Base-by-base conservation (phyloP, 2,329 filamentous ascomycete genomes). In the Fusarium redolens region DNA sequence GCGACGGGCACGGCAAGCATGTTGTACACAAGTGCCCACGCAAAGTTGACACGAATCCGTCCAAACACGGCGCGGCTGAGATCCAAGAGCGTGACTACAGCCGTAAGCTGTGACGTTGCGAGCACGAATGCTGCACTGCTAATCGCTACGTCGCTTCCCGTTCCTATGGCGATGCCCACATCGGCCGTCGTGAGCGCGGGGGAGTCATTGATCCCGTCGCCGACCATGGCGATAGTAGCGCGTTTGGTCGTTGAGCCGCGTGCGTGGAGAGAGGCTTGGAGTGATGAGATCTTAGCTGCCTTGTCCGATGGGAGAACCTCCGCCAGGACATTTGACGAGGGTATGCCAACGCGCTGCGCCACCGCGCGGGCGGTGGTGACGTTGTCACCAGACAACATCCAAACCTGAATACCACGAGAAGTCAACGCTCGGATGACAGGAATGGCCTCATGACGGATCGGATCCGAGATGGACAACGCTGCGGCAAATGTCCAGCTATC, bases 301-400 rank as follows among this genome's bases (percentile, higher is more conserved):
- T 98, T 98, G 75, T 96, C 89, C 22, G 92, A 91, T 0, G 96
- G 95, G 15, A 97, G 89, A 8, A 97, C 94, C 72, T 94, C 94
- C 15, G 95, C 94, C 70, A 97, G 93, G 72, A 98, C 92, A 79
- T 97, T 93, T 61, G 86, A 83, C 1, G 85, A 77, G 0, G 90
- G 87, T 72, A 98, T 97, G 28, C 93, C 93, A 22, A 97, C 86
- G 77, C 90, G 89, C 4, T 86, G 83, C 2, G 93, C 95, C 5
- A 98, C 93, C 0, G 94, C 94, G 25, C 88, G 86, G 4, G 95
- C 95, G 1, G 95, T 98, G n/a, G 86, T 91, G n/a, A 86, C 84
- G 78, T 97, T 97, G 84, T 98, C 95, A 35, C 95, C 95, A 0
- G 94, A 97, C 41, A 97, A 91, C 94, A 98, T 97, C 90, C 92